Evolutionary conservation across 1,284 basidiomycete genomes (phyloP).

Genomic region (Tilletia setariae): DNA sequence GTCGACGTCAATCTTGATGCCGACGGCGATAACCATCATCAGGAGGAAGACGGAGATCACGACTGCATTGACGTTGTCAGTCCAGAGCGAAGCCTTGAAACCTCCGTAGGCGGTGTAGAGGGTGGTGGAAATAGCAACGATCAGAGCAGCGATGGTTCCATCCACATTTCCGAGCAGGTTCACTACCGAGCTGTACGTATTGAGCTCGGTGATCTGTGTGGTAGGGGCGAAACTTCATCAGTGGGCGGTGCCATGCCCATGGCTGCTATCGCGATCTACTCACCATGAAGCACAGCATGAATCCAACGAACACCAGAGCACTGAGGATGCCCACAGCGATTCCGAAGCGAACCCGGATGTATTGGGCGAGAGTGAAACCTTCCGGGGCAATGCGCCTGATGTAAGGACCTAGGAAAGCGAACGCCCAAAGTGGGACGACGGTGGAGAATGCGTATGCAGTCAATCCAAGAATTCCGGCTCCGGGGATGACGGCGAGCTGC

Average conservation of each 20-base stretch:
- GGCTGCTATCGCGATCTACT: not conserved
- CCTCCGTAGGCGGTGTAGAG: constrained; percentile 54
- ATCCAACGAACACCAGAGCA: constrained; percentile 46
- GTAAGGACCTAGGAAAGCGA: constrained; percentile 51
- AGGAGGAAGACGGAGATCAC: constrained; percentile 50
- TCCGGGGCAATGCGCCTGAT: constrained; percentile 51
- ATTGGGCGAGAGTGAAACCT: constrained; percentile 53
- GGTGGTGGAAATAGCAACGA: constrained; percentile 50
- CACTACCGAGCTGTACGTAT: constrained; percentile 50
- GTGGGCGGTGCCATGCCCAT: not conserved
- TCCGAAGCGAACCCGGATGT: constrained; percentile 50
- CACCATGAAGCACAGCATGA: constrained; percentile 54
- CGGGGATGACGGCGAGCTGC: constrained; percentile 52
- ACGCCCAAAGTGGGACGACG: constrained; percentile 49
- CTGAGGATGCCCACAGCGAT: constrained; percentile 50
- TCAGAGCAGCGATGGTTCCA: constrained; percentile 48
- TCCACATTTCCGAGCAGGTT: constrained; percentile 41
- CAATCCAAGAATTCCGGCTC: constrained; percentile 49
- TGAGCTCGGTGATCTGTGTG: constrained; percentile 45
- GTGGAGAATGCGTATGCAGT: constrained; percentile 50
- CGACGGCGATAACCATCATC: constrained; percentile 47
- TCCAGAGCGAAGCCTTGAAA: constrained; percentile 54
- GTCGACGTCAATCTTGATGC: constrained; percentile 45
- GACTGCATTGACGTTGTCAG: constrained; percentile 53
- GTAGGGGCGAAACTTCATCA: not conserved